phyloP scores from a whole-genome alignment of 2,329 filamentous ascomycete genomes.

The Ceratocystis variospora region DNA sequence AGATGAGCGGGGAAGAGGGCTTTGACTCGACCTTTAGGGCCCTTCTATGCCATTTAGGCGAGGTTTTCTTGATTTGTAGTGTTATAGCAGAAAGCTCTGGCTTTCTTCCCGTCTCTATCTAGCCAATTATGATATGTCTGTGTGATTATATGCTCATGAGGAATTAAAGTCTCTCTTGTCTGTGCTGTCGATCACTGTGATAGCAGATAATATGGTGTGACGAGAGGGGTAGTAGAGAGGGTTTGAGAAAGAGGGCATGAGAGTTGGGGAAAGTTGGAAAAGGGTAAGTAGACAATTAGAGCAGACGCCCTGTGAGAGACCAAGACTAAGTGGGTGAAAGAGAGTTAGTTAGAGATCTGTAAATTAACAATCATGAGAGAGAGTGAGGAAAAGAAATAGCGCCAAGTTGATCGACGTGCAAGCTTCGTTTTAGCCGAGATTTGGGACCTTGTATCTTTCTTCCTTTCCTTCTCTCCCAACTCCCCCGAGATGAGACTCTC shows the following conservation, averaged over 20 bases:
- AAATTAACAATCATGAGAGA: neutral
- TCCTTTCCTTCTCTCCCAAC: neutral
- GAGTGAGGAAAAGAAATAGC: neutral
- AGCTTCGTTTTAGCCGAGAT: slow-evolving; percentile 7
- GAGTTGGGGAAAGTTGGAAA: neutral
- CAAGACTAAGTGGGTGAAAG: neutral
- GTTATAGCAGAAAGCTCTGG: no score
- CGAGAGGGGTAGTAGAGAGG: neutral
- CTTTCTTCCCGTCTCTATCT: neutral
- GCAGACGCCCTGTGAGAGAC: neutral
- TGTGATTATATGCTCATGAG: neutral
- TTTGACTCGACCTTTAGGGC: no score
- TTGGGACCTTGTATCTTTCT: neutral
- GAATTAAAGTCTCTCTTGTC: neutral
- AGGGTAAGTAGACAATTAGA: neutral
- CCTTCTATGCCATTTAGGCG: no score
- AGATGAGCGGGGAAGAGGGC: no score
- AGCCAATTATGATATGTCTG: neutral
- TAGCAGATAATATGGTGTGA: neutral
- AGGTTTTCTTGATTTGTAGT: no score
- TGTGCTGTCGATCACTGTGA: neutral
- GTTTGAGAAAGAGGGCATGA: neutral
- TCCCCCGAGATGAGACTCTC: slow-evolving; percentile 2
- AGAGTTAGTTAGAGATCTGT: neutral
- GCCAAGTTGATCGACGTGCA: slow-evolving; percentile 6